A percentile compares a stretch with the other conserved stretches of the same genome.
These are phyloP conservation scores for Ilyonectria sp. DNA, from an alignment of 2,329 filamentous ascomycete species.

Conservation along the genomic window DNA sequence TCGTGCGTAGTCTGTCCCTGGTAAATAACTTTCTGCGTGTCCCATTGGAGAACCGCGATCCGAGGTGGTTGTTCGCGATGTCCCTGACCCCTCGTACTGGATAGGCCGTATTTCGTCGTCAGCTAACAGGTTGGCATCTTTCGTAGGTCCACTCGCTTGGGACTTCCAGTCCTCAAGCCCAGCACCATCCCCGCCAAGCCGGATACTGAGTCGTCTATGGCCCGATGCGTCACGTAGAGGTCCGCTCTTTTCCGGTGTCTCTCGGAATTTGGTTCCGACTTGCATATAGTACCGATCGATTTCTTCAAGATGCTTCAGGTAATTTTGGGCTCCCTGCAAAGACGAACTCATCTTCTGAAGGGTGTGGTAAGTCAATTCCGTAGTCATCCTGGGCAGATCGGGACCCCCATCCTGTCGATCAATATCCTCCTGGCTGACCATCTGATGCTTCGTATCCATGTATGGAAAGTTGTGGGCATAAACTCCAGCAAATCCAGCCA, in stretches of 20 bases:
- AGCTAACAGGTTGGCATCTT: slow-evolving; percentile 14
- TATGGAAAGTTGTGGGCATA: slow-evolving; percentile 78
- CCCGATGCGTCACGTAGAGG: slow-evolving; percentile 6
- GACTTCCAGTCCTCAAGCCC: slow-evolving; percentile 16
- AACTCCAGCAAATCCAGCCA: slow-evolving; percentile 75
- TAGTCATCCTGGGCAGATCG: slow-evolving; percentile 23
- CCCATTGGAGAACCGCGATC: slow-evolving; percentile 26
- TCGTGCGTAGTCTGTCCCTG: slow-evolving; percentile 7
- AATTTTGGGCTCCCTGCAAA: slow-evolving; percentile 36
- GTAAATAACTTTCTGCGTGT: slow-evolving; percentile 14
- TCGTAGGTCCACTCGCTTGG: slow-evolving; percentile 11
- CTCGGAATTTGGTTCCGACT: slow-evolving; percentile 17
- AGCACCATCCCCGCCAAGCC: slow-evolving; percentile 30
- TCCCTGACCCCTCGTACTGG: slow-evolving; percentile 32
- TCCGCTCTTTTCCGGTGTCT: slow-evolving; percentile 3
- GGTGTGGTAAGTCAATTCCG: slow-evolving; percentile 34
- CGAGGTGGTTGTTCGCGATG: slow-evolving; percentile 15
- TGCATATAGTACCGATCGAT: slow-evolving; percentile 33
- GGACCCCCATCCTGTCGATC: slow-evolving; percentile 11
- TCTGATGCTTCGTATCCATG: slow-evolving; percentile 70
- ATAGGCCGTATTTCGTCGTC: slow-evolving; percentile 24
- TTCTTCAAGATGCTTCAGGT: slow-evolving; percentile 35
- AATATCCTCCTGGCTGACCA: slow-evolving; percentile 20
- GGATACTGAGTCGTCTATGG: slow-evolving; percentile 33
- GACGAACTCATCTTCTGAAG: slow-evolving; percentile 34